Base-by-base conservation (phyloP, 1,284 basidiomycete genomes). In the Pseudozyma thailandica region DNA sequence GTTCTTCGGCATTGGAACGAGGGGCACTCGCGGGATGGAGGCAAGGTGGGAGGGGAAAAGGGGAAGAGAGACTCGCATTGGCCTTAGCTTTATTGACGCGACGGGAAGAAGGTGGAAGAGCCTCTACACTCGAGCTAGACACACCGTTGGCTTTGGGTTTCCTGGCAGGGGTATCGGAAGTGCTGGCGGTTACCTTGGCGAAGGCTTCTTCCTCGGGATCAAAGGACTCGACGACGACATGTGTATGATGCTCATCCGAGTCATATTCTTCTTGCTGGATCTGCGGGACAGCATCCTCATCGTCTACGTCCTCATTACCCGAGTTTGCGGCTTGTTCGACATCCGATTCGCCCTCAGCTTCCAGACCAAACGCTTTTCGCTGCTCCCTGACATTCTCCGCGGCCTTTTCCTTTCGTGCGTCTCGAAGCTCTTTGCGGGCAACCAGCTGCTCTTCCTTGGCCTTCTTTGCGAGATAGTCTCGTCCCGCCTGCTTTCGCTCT, bases 341-440 rank as follows among this genome's bases (percentile, higher is more conserved):
- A 33, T 72, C 75, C 21, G 65, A 70, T 21, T 77, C 75, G 47
- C 69, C 74, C 35, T 72, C 71, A 26, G 61, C 62, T n/a, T 62
- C 56, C 12, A 65, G 62, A n/a, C 75, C 78, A 23, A 61, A 74
- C 10, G 75, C 75, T 20, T 58, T 70, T 30, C 63, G 51, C 47
- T 79, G 74, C 27, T 74, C 74, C 18, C 63, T 60, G 21, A 81
- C 74, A 35, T 81, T 81, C 45, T 81, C 79, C 10, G 72, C 73
- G 0, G 79, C 79, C 54, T 70, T 65, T 41, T 78, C 56, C 31
- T 71, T 72, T 16, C 74, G 59, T 16, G 75, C 75, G 30, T 74
- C 51, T 20, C 72, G 65, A 18, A 69, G 58, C 30, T 72, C 72
- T 18, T 50, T 57, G 12, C 74, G 64, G 3, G 56, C 60, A 10